Percentiles rank a stretch among this genome's conserved stretches.
phyloP scores from a whole-genome alignment of 2,329 filamentous ascomycete genomes.

The Epichloe typhina region DNA sequence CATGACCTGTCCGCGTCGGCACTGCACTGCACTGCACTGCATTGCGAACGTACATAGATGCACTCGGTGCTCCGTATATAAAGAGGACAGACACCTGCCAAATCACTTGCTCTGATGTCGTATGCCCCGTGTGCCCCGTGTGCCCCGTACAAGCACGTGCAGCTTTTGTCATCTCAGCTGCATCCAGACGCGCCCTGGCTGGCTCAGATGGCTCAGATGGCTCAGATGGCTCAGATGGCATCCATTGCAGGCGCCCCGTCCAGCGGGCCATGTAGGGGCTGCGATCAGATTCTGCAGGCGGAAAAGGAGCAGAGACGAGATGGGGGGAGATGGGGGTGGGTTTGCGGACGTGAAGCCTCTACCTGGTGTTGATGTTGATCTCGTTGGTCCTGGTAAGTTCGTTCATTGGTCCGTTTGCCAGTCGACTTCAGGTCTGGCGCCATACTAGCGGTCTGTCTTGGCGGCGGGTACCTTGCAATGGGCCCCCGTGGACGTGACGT shows the following conservation, averaged over 20 bases:
- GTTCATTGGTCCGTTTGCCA: too few relatives aligned
- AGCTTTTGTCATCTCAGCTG: neutral
- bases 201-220: too few relatives aligned
- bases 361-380: neutral
- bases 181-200: too few relatives aligned
- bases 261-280: slow-evolving; percentile 3
- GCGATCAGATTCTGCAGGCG: slow-evolving; percentile 3
- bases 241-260: neutral
- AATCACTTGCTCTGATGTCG: neutral
- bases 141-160: neutral
- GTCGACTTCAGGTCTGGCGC: too few relatives aligned
- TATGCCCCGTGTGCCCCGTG: neutral
- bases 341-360: neutral
- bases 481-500: too few relatives aligned
- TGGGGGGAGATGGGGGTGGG: neutral
- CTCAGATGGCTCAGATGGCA: too few relatives aligned
- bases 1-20: neutral
- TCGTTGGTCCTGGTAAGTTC: neutral
- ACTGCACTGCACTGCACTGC: neutral
- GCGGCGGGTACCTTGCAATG: too few relatives aligned
- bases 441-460: too few relatives aligned
- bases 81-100: neutral
- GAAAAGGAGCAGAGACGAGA: neutral
- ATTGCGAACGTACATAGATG: neutral
- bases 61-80: neutral